phyloP scores from a whole-genome alignment of 2,329 filamentous ascomycete genomes.

The Didymosphaeria variabile region DNA sequence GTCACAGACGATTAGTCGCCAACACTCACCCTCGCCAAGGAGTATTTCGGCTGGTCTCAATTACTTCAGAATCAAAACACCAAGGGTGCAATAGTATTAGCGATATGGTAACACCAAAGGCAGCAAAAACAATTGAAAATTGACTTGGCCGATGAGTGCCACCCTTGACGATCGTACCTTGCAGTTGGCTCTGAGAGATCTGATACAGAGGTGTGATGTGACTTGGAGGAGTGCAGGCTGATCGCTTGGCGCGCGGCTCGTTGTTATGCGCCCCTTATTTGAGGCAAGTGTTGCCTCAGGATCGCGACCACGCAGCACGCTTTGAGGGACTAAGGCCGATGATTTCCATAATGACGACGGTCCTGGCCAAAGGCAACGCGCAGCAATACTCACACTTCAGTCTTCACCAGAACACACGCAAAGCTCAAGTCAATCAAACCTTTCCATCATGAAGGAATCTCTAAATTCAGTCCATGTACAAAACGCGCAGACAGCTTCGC shows the following conservation, averaged over 20 bases:
- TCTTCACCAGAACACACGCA: too few species aligned
- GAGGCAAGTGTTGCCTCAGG: neutral
- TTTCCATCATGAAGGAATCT: too few species aligned
- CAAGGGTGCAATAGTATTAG: conserved; percentile 1
- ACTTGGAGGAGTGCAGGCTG: conserved; percentile 2
- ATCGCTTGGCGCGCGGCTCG: conserved; percentile 19
- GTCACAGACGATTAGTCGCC: conserved; percentile 9
- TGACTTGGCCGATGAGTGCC: conserved; percentile 5
- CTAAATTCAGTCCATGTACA: too few species aligned
- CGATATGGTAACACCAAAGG: neutral
- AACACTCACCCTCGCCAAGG: neutral
- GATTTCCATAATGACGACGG: too few species aligned
- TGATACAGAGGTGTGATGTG: conserved; percentile 12
- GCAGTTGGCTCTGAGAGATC: neutral
- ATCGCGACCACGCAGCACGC: neutral
- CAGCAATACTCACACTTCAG: too few species aligned
- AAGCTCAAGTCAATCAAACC: too few species aligned
- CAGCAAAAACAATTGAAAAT: conserved; percentile 15
- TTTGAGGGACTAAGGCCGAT: too few species aligned
- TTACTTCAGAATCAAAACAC: neutral
- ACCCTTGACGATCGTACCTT: conserved; percentile 2
- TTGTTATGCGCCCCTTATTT: neutral
- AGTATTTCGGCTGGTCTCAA: conserved; percentile 3
- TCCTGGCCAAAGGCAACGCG: too few species aligned
- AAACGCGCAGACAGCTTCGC: too few species aligned